Evolutionary conservation across 495 filamentous ascomycete species (phyloP), one percentile per base, ranked within the genome.

Genomic region (Talaromyces ruber): DNA sequence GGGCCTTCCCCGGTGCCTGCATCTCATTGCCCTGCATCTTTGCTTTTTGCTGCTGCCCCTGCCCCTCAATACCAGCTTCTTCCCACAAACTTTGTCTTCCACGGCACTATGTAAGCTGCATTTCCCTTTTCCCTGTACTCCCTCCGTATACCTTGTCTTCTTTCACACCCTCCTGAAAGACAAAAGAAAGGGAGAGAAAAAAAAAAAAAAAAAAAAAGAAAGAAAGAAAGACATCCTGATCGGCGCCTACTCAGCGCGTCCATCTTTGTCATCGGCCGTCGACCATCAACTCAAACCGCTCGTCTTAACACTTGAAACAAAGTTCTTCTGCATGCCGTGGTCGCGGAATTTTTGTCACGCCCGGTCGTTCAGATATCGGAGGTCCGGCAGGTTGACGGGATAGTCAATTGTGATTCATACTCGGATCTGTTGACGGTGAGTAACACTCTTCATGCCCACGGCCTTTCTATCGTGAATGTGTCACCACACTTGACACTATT

Each of bases 101-200:
- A 52, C 37, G n/a, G 39, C 59, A 60, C 59, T 60, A 60, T 60
- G 59, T 60, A 60, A 60, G 59, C 59, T 52, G 59, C 43, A 34
- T 37, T 24, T 60, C 30, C 43, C 43, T 60, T 50, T 45, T 26
- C 4, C 14, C 39, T 25, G 22, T 9, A 22, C 22, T 59, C 26
- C 12, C 51, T 21, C 12, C 43, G 12, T 47, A 26, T 28, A 26
- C 51, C 51, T 45, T 45, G 30, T 39, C 39, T 60, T 37, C 25
- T 47, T 34, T 52, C 43, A 60, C 59, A 60, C 43, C 59, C 22
- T 59, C 30, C n/a, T 14, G 54, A 34, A 6, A 34, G 25, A n/a
- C 3, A 53, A n/a, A 53, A 24, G n/a, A 53, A 53, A n/a, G n/a
- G n/a, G 22, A 51, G 14, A 25, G 18, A 6, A 22, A 51, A 47